Evolutionary conservation across 345 rosid genomes (phyloP), one percentile per base, ranked within the genome.

Genomic region (Brassica juncea): DNA sequence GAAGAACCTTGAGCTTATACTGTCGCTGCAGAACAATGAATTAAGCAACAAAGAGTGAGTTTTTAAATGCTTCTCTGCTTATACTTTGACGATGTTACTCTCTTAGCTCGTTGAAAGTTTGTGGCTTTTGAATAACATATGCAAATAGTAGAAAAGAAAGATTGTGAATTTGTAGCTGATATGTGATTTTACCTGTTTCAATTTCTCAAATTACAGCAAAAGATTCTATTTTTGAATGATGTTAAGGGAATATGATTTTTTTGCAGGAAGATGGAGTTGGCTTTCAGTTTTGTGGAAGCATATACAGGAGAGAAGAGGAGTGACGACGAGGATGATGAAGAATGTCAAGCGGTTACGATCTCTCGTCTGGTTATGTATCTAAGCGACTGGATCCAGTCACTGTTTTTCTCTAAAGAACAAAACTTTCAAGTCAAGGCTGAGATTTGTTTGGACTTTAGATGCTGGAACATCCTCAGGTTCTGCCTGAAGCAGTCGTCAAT

Each of bases 221-320:
- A 23, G 12, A 4, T 11, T 21, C 63, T 54, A n/a, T 30, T 2
- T 55, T 31, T 12, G 4, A 14, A 39, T 31, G 35, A 66, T 19
- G 0, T 30, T 0, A 61, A 30, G 9, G 66, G 37, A 30, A 23
- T 73, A 2, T 73, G 73, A 62, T 75, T 62, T 88, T 28, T 75
- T 62, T n/a, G 86, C 97, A 93, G 98, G 88, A 95, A 93, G 85
- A 83, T 95, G 76, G 96, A 86, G 62, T 44, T 90, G 32, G 92
- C 88, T 73, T 87, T 81, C 59, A 57, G 62, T 83, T 90, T 77
- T 75, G 90, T 91, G 25, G 70, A 81, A 68, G 21, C 23, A 14
- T 10, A 32, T 65, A 37, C 32, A 64, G 76, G 73, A 63, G 84
- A 71, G 75, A 77, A 52, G 23, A 80, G 59, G 16, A 70, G 57